Conservation (phyloP, 306 rosid species). For the Medicago ruthenica region DNA sequence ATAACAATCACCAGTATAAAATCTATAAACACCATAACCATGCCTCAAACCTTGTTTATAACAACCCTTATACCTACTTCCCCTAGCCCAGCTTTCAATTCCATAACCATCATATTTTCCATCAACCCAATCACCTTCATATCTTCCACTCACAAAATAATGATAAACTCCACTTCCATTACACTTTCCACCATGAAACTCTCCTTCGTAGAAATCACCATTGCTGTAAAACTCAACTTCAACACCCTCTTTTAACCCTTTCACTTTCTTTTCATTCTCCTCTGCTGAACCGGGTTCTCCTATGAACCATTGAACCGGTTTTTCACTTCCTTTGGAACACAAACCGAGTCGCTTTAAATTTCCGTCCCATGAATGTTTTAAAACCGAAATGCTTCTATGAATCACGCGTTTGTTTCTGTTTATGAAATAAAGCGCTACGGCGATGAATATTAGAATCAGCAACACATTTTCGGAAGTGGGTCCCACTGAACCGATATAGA, state of each 20-base stretch:
- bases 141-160: constrained; percentile 83
- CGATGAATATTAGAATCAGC: constrained; percentile 63
- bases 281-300: constrained; percentile 50
- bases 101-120: constrained; percentile 94
- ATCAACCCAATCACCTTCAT: constrained; percentile 97
- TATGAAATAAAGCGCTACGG: constrained; percentile 61
- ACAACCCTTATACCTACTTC: constrained; percentile 84
- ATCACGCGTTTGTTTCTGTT: constrained; percentile 66
- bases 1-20: constrained; percentile 88
- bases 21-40: constrained; percentile 85
- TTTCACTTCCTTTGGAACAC: constrained; percentile 43
- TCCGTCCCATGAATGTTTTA: constrained; percentile 65
- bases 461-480: constrained; percentile 73
- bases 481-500: constrained; percentile 42
- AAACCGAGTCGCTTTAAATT: constrained; percentile 55
- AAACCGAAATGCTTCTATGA: constrained; percentile 52
- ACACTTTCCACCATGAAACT: constrained; percentile 77
- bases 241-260: constrained; percentile 71
- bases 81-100: constrained; percentile 93
- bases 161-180: constrained; percentile 97
- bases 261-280: not conserved
- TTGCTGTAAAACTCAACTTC: constrained; percentile 82
- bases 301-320: constrained; percentile 84
- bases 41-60: constrained; percentile 85
- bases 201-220: constrained; percentile 97